A percentile compares a stretch with the other conserved stretches of the same genome.
Conservation (phyloP, 495 filamentous ascomycete genomes). For the Penicillium coprophilum region DNA sequence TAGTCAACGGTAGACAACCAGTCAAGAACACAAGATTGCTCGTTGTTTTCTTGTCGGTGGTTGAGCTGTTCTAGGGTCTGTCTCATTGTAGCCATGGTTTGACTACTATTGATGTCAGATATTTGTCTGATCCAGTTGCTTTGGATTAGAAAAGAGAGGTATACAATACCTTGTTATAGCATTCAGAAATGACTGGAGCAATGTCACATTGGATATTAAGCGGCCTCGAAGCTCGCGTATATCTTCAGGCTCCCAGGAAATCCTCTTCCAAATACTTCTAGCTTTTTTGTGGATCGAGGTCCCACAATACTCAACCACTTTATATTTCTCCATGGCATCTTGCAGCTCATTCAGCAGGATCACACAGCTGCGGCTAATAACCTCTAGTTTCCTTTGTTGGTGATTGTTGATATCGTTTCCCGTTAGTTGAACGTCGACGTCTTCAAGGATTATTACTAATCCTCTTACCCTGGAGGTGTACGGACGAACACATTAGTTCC, state of each 20-base stretch:
- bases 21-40: background rate
- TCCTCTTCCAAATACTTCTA: background rate
- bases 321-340: background rate
- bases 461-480: background rate
- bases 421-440: background rate
- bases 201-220: background rate
- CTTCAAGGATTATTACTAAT: background rate
- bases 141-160: background rate
- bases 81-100: background rate
- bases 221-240: background rate
- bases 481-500: background rate
- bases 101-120: background rate
- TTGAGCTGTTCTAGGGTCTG: background rate
- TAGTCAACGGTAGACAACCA: slow-evolving; percentile 7
- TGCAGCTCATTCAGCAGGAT: background rate
- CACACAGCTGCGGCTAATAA: background rate
- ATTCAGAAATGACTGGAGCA: background rate
- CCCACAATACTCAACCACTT: background rate
- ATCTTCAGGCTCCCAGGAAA: background rate
- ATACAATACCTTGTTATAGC: background rate
- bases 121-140: background rate
- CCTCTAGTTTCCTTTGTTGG: background rate
- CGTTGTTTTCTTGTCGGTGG: background rate
- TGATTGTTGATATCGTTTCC: background rate
- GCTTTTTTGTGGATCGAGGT: background rate